Evolutionary conservation across 768 basidiomycete genomes (phyloP).

Genomic region (Piloderma croceum): DNA sequence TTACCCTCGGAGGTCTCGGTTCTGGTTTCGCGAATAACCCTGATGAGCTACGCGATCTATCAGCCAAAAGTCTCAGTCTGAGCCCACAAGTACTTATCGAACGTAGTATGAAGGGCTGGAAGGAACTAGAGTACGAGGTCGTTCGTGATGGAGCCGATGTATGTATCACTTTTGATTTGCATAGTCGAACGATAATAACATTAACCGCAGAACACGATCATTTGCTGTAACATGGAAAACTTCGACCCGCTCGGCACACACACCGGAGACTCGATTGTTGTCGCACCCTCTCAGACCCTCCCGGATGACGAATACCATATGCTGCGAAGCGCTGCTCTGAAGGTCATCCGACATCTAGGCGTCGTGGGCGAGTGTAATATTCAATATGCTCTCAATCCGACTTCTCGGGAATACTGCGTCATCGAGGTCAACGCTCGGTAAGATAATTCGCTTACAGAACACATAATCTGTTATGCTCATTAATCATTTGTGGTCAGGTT

Average conservation of each 20-base stretch:
- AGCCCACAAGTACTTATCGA: slow-evolving; percentile 96
- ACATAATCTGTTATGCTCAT: slow-evolving; percentile 3
- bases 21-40: slow-evolving; percentile 96
- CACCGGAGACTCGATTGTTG: slow-evolving; percentile 98
- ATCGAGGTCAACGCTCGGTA: slow-evolving; percentile 96
- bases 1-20: slow-evolving; percentile 96
- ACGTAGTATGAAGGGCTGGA: slow-evolving; percentile 99
- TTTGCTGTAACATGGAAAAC: slow-evolving; percentile 99
- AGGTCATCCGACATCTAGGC: slow-evolving; percentile 86
- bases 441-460: slow-evolving; percentile 16
- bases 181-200: slow-evolving; percentile 12
- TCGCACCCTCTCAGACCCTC: slow-evolving; percentile 95
- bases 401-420: slow-evolving; percentile 90
- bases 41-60: slow-evolving; percentile 90
- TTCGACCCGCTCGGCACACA: slow-evolving; percentile 99
- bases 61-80: slow-evolving; percentile 85
- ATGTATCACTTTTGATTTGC: slow-evolving; percentile 28
- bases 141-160: slow-evolving; percentile 97
- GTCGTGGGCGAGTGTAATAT: slow-evolving; percentile 96
- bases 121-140: slow-evolving; percentile 98
- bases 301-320: slow-evolving; percentile 99
- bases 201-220: slow-evolving; percentile 82
- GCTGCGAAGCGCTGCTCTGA: slow-evolving; percentile 95
- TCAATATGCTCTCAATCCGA: slow-evolving; percentile 95
- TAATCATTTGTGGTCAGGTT: slow-evolving; percentile 33